These are phyloP conservation scores for Hortiboletus flavorubellus DNA, from an alignment of 768 basidiomycete genomes.

Conservation along the genomic window DNA sequence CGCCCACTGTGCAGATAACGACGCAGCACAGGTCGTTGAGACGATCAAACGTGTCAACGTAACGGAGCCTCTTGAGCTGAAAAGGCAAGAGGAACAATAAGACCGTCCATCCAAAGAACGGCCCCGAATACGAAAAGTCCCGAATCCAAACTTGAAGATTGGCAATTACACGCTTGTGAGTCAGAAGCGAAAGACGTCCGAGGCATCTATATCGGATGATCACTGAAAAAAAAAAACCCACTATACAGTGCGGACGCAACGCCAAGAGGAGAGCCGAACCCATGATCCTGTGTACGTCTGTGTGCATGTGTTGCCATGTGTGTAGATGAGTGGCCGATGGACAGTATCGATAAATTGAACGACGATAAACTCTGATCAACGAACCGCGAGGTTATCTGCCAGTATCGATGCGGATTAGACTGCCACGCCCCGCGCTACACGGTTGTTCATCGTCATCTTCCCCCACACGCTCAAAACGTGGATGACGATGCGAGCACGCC, in stretches of 20 bases:
- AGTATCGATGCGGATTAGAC: not conserved
- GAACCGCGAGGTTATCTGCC: constrained; percentile 11
- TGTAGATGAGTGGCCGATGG: not conserved
- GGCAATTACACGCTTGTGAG: constrained; percentile 1
- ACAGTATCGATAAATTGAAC: not conserved
- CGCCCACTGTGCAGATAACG: not conserved
- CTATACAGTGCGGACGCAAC: not conserved
- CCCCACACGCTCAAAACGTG: constrained; percentile 3
- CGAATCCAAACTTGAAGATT: constrained; percentile 1
- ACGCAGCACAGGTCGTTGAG: not conserved
- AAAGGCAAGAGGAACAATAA: constrained; percentile 5
- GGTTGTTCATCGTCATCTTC: not conserved
- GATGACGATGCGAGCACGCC: constrained; percentile 1
- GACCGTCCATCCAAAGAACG: not conserved
- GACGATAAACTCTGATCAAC: constrained; percentile 18
- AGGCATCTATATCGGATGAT: constrained; percentile 15
- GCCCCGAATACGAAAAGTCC: not conserved
- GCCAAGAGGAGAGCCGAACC: not conserved
- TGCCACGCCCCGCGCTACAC: not conserved
- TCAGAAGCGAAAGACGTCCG: not conserved
- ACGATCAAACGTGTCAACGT: constrained; percentile 4
- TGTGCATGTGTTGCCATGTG: not conserved
- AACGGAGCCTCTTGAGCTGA: not conserved
- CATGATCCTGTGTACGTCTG: not conserved
- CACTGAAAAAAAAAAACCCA: not conserved